Percentiles rank a stretch among this genome's conserved stretches.
Evolutionary conservation across 805 yeast genomes (phyloP).

Genomic region (Metschnikowia borealis): DNA sequence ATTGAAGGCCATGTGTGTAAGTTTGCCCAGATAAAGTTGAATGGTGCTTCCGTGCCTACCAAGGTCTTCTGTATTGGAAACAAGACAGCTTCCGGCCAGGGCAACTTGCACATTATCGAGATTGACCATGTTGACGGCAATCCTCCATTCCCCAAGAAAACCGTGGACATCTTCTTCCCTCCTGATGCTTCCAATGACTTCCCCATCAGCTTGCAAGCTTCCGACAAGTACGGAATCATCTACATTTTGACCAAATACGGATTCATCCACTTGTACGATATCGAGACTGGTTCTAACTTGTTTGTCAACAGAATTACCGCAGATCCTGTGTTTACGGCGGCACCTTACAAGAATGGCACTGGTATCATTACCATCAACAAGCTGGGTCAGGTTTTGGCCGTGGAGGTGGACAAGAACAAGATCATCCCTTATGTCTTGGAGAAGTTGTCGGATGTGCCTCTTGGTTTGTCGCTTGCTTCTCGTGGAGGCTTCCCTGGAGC

Average conservation of each 20-base stretch:
- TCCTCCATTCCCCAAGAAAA: conserved; percentile 84
- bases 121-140: conserved; percentile 87
- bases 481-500: conserved; percentile 98
- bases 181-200: conserved; percentile 94
- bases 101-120: conserved; percentile 84
- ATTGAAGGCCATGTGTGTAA: conserved; percentile 97
- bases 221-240: conserved; percentile 79
- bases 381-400: conserved; percentile 91
- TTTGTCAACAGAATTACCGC: conserved; percentile 96
- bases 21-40: conserved; percentile 73
- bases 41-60: conserved; percentile 68
- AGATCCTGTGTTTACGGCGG: conserved; percentile 89
- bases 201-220: conserved; percentile 88
- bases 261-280: conserved; percentile 90
- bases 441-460: conserved; percentile 77
- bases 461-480: conserved; percentile 85
- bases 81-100: conserved; percentile 68
- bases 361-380: conserved; percentile 94
- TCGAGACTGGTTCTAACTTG: conserved; percentile 87
- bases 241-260: conserved; percentile 94
- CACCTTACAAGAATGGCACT: conserved; percentile 61
- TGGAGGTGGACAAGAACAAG: conserved; percentile 78
- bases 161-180: conserved; percentile 92
- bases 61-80: conserved; percentile 92
- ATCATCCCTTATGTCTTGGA: conserved; percentile 86